Base-by-base conservation (phyloP, 2,329 filamentous ascomycete genomes). In the Penicillium corylophilum region DNA sequence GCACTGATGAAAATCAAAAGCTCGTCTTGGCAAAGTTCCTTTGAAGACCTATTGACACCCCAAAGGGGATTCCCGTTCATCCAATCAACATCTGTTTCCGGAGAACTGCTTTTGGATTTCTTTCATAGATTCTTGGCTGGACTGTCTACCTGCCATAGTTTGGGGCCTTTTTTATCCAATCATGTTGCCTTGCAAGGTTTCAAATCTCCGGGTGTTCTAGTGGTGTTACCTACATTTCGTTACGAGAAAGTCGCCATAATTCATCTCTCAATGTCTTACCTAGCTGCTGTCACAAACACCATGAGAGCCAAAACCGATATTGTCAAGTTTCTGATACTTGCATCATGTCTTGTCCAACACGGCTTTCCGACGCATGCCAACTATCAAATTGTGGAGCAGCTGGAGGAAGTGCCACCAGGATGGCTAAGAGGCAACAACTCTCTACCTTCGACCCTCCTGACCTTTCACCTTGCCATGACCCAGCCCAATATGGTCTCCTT, bases 401-500 rank as follows among this genome's bases (percentile, higher is more conserved):
- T 74, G 10, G 46, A 54, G 8, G 42, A 49, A 12, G 52, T 66
- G 10, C 73, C 72, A 1, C 47, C 61, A 33, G 69, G 66, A n/a
- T 75, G 73, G 73, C 46, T 54, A 22, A 61, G 56, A 56, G 61
- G 61, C 5, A 54, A 45, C 4, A 56, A 43, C 15, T 63, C 73
- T 7, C 39, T 59, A 5, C 66, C 71, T 1, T 66, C 71, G 0
- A 75, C 76, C 26, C 51, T 65, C 13, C 67, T 84, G 46, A 74
- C 71, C 3, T 75, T 83, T 45, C 77, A 73, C 22, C 69, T 83
- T 41, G 76, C 77, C 6, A 70, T 82, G 16, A 69, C 69, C 40
- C 75, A 83, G 67, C 76, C 77, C 20, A 77, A 77, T 40, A 64
- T 75, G 33, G 71, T 66, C 2, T 68, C 77, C 5, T 79, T 88